These are phyloP conservation scores for Kwoniella heveanensis DNA, from an alignment of 768 basidiomycete species.

Conservation along the genomic window DNA sequence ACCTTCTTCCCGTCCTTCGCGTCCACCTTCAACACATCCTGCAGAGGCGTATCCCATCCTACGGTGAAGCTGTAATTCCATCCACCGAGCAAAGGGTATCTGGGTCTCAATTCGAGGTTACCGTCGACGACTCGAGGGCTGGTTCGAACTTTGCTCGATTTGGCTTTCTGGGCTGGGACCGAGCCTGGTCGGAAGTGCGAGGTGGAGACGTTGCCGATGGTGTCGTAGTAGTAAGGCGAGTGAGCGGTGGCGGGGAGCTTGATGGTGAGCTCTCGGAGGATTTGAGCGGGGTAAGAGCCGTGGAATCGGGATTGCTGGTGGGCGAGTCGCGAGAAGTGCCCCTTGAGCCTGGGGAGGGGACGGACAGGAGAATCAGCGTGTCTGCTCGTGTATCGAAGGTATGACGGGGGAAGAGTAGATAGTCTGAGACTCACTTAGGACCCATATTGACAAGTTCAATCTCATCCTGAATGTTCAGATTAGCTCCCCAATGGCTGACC, in stretches of 20 bases:
- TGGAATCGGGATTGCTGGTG: slow-evolving; percentile 77
- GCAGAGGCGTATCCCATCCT: slow-evolving; percentile 87
- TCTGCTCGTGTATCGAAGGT: too few relatives aligned
- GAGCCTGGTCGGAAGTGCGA: slow-evolving; percentile 71
- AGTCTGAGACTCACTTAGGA: slow-evolving; percentile 82
- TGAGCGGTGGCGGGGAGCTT: slow-evolving; percentile 80
- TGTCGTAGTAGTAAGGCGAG: slow-evolving; percentile 84
- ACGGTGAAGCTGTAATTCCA: slow-evolving; percentile 97
- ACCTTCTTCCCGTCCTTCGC: slow-evolving; percentile 69
- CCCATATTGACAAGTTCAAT: slow-evolving; percentile 85
- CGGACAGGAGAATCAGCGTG: neutral
- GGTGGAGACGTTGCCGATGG: slow-evolving; percentile 94
- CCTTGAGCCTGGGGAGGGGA: slow-evolving; percentile 70
- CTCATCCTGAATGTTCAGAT: slow-evolving; percentile 89
- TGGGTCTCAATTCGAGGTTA: slow-evolving; percentile 77
- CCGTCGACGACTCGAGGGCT: slow-evolving; percentile 58
- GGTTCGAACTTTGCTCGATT: slow-evolving; percentile 23
- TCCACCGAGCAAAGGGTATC: slow-evolving; percentile 91
- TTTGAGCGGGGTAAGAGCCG: slow-evolving; percentile 63
- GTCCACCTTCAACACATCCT: slow-evolving; percentile 64
- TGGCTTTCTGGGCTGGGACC: slow-evolving; percentile 28
- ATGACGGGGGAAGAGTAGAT: too few relatives aligned
- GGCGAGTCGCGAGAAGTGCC: slow-evolving; percentile 89
- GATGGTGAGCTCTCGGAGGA: slow-evolving; percentile 72
- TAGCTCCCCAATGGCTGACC: slow-evolving; percentile 95